These are phyloP conservation scores for Alectoria sarmentosa DNA, from an alignment of 495 filamentous ascomycete genomes.

Conservation along the genomic window DNA sequence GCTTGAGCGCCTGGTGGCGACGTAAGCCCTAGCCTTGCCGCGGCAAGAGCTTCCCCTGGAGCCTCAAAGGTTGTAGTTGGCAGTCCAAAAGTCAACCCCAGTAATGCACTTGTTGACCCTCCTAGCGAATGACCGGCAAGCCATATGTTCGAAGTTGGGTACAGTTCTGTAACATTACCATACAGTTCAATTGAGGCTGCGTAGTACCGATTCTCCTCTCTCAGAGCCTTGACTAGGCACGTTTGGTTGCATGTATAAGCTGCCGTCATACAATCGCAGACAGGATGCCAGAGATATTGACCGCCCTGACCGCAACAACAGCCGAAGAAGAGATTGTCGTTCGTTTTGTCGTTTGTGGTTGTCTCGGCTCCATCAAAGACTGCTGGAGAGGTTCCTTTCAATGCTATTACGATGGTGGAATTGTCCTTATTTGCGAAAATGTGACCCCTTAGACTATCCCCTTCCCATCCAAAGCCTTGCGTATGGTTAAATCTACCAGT, in stretches of 20 bases:
- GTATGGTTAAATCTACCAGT: constrained; percentile 75
- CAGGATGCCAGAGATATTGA: constrained; percentile 76
- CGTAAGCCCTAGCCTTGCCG: constrained; percentile 77
- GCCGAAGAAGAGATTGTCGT: constrained; percentile 96
- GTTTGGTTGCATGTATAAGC: constrained; percentile 88
- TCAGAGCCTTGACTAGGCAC: constrained; percentile 69
- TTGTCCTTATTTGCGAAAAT: constrained; percentile 84
- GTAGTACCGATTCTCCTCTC: constrained; percentile 84
- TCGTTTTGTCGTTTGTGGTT: constrained; percentile 93
- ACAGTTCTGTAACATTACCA: constrained; percentile 82
- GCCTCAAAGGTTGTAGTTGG: constrained; percentile 88
- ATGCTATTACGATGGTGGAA: constrained; percentile 77
- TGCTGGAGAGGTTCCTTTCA: constrained; percentile 83
- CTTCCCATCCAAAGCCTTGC: constrained; percentile 80
- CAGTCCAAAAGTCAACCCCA: constrained; percentile 84
- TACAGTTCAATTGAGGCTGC: constrained; percentile 79
- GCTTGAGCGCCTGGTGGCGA: constrained; percentile 71
- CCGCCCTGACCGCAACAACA: constrained; percentile 95
- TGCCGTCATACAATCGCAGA: constrained; percentile 80
- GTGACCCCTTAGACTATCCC: constrained; percentile 84
- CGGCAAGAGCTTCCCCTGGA: constrained; percentile 80
- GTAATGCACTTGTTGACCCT: constrained; percentile 73
- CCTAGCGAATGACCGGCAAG: constrained; percentile 84
- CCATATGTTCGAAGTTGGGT: constrained; percentile 83
- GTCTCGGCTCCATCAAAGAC: constrained; percentile 94